phyloP scores from a whole-genome alignment of 495 filamentous ascomycete genomes.

The Penicillium tannophilum region DNA sequence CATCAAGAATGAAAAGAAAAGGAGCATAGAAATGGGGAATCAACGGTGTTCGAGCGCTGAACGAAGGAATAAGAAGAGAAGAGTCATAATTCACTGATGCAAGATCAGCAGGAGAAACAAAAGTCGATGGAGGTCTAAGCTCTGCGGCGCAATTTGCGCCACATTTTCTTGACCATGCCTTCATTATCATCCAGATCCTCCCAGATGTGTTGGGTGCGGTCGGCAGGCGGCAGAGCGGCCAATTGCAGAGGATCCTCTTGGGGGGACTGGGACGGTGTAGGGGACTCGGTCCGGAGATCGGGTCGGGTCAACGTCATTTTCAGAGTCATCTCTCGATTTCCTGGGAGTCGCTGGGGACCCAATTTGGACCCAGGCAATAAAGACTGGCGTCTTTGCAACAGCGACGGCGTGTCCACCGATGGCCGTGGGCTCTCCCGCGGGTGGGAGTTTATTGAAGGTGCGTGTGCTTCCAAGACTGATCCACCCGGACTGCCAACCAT shows the following conservation, averaged over 20 bases:
- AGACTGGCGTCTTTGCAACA: constrained; percentile 25
- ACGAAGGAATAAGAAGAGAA: constrained; percentile 15
- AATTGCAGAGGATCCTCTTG: constrained; percentile 60
- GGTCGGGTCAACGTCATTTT: constrained; percentile 92
- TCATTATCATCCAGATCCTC: constrained; percentile 45
- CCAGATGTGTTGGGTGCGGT: constrained; percentile 49
- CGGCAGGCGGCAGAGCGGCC: constrained; percentile 50
- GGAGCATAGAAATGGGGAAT: background rate
- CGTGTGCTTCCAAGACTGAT: constrained; percentile 19
- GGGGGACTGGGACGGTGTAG: constrained; percentile 52
- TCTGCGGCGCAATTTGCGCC: constrained; percentile 47
- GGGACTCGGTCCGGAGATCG: constrained; percentile 71
- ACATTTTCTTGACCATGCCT: constrained; percentile 57
- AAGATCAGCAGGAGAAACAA: background rate
- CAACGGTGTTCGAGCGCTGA: constrained; percentile 11
- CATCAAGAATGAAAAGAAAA: constrained; percentile 10
- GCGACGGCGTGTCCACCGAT: constrained; percentile 19
- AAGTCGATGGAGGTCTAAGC: constrained; percentile 25
- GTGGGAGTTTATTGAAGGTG: constrained; percentile 6
- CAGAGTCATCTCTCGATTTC: constrained; percentile 82
- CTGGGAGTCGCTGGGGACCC: constrained; percentile 23
- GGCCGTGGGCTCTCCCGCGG: constrained; percentile 17
- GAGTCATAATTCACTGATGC: background rate
- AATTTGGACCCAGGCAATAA: constrained; percentile 22
- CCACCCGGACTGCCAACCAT: constrained; percentile 29